Conservation (phyloP, 176 grass and related monocot genomes). For the Thinopyrum elongatum region DNA sequence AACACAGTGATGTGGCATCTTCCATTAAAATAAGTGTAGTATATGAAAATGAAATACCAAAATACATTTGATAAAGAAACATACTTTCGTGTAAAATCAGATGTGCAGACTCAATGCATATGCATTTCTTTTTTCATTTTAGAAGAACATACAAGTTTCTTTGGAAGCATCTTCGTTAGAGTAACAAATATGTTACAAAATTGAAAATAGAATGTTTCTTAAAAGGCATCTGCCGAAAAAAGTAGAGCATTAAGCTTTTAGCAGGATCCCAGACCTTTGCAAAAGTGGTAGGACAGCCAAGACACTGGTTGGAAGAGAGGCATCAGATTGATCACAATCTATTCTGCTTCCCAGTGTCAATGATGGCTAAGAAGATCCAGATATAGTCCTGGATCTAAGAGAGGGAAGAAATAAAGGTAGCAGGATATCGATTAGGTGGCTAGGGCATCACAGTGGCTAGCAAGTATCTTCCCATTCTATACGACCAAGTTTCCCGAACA, state of each 20-base stretch:
- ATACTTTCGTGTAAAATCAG: background rate
- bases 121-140: background rate
- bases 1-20: background rate
- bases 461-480: no score
- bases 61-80: background rate
- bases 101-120: background rate
- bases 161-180: background rate
- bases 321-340: background rate
- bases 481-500: background rate
- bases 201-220: background rate
- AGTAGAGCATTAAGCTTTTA: background rate
- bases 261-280: background rate
- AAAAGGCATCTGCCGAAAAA: background rate
- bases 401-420: background rate
- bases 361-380: background rate
- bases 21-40: background rate
- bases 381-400: background rate
- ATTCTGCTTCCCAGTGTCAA: background rate
- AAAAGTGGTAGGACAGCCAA: conserved; percentile 2
- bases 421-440: background rate
- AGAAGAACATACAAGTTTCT: background rate
- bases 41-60: background rate
- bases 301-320: background rate
- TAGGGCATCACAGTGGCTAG: no score
- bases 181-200: background rate